A percentile compares a stretch with the other conserved stretches of the same genome.
These are phyloP conservation scores for Schizosaccharomyces pombe DNA, from an alignment of 805 yeast genomes.

Conservation along the genomic window DNA sequence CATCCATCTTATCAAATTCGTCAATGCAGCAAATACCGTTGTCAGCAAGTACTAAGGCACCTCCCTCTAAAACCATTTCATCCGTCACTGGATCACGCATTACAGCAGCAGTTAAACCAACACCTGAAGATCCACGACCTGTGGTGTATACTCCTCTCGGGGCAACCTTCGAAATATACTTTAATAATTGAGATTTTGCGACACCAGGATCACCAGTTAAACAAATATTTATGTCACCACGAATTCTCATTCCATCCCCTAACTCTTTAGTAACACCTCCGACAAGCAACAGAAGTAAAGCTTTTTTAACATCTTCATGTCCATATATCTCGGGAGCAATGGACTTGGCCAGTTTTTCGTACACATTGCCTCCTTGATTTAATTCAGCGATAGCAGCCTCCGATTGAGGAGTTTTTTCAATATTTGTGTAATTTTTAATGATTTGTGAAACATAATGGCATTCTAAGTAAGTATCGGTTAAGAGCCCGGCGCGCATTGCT, in stretches of 20 bases:
- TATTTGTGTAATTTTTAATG: slow-evolving; percentile 59
- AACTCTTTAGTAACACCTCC: slow-evolving; percentile 91
- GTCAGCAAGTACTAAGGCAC: slow-evolving; percentile 89
- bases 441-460: slow-evolving; percentile 72
- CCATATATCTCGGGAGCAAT: slow-evolving; percentile 97
- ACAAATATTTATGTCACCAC: slow-evolving; percentile 91
- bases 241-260: slow-evolving; percentile 89
- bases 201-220: slow-evolving; percentile 99
- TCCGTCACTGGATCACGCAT: slow-evolving; percentile 98
- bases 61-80: slow-evolving; percentile 94
- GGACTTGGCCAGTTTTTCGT: slow-evolving; percentile 57
- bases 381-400: slow-evolving; percentile 33
- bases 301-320: slow-evolving; percentile 79
- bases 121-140: slow-evolving; percentile 97
- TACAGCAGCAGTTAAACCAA: slow-evolving; percentile 95
- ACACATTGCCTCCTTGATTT: slow-evolving; percentile 40
- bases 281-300: slow-evolving; percentile 56
- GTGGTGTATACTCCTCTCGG: slow-evolving; percentile 95
- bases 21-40: slow-evolving; percentile 96
- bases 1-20: slow-evolving; percentile 98
- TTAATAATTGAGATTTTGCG: slow-evolving; percentile 87
- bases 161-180: slow-evolving; percentile 73
- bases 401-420: slow-evolving; percentile 33
- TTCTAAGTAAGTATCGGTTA: slow-evolving; percentile 82
- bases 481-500: slow-evolving; percentile 75